These are phyloP conservation scores for Lachnellula suecica DNA, from an alignment of 2,329 filamentous ascomycete species.

Conservation along the genomic window DNA sequence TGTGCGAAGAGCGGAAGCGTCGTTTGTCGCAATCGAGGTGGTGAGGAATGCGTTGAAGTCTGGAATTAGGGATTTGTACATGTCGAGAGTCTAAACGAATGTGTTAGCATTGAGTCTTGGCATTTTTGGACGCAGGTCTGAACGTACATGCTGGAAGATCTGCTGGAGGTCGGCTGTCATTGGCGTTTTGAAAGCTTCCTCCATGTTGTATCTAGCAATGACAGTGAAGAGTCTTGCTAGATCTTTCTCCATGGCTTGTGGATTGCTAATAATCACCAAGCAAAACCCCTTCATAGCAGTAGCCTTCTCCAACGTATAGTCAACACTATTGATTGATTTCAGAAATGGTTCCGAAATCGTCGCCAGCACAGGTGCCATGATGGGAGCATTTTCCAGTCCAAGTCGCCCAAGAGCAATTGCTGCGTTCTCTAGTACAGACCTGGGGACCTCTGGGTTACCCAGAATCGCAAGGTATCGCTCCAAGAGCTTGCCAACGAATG, in stretches of 20 bases:
- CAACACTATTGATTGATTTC: constrained; percentile 76
- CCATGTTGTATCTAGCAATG: constrained; percentile 73
- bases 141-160: constrained; percentile 31
- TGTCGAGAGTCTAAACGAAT: constrained; percentile 42
- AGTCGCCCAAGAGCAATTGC: constrained; percentile 89
- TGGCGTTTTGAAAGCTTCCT: constrained; percentile 48
- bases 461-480: constrained; percentile 79
- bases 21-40: constrained; percentile 20
- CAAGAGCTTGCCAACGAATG: constrained; percentile 76
- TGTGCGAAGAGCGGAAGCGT: constrained; percentile 25
- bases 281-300: constrained; percentile 92
- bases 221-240: constrained; percentile 79
- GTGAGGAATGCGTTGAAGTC: constrained; percentile 51
- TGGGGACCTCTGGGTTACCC: constrained; percentile 79
- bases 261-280: constrained; percentile 79
- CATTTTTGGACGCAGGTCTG: constrained; percentile 1
- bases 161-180: constrained; percentile 30
- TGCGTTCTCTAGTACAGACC: constrained; percentile 88
- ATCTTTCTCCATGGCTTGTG: constrained; percentile 85
- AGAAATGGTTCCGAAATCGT: constrained; percentile 84
- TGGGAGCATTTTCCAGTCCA: constrained; percentile 74
- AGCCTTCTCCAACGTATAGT: constrained; percentile 89
- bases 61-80: constrained; percentile 54
- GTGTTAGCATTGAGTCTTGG: constrained; percentile 18
- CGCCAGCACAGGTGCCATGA: constrained; percentile 75